phyloP scores from a whole-genome alignment of 345 rosid genomes.

The Populus simonii region DNA sequence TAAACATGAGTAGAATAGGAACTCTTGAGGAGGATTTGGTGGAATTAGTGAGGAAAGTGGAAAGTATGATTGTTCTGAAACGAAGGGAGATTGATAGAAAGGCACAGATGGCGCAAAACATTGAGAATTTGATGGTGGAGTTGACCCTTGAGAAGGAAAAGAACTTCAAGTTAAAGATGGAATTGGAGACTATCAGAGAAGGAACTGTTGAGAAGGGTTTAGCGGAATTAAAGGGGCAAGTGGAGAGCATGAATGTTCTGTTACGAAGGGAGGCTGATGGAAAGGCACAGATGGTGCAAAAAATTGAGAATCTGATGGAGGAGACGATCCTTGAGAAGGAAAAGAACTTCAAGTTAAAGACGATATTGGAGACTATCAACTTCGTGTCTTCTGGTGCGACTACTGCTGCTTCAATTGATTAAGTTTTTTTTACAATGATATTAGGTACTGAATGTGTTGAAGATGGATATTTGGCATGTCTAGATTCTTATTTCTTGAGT shows the following conservation, averaged over 20 bases:
- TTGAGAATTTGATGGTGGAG: constrained; percentile 50
- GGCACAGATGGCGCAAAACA: constrained; percentile 40
- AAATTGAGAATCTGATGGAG: constrained; percentile 43
- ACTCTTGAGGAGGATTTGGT: no score
- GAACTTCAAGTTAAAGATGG: constrained; percentile 46
- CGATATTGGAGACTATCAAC: constrained; percentile 41
- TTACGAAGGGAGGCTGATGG: constrained; percentile 50
- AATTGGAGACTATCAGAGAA: constrained; percentile 33
- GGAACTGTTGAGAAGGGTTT: constrained; percentile 1
- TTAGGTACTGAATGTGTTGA: no score
- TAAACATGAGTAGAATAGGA: no score
- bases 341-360: constrained; percentile 42
- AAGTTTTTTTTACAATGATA: no score
- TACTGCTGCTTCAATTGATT: not conserved
- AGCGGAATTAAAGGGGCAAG: constrained; percentile 46
- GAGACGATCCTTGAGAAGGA: constrained; percentile 49
- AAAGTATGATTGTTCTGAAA: constrained; percentile 40
- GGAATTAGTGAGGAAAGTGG: constrained; percentile 14
- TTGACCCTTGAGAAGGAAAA: constrained; percentile 45
- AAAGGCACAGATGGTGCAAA: constrained; percentile 48
- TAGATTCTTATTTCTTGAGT: not conserved
- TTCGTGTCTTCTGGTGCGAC: constrained; percentile 25
- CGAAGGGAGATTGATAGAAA: constrained; percentile 56
- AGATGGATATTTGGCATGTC: not conserved
- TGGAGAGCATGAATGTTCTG: constrained; percentile 39